phyloP scores from a whole-genome alignment of 768 basidiomycete genomes.

The Astraeus odoratus region DNA sequence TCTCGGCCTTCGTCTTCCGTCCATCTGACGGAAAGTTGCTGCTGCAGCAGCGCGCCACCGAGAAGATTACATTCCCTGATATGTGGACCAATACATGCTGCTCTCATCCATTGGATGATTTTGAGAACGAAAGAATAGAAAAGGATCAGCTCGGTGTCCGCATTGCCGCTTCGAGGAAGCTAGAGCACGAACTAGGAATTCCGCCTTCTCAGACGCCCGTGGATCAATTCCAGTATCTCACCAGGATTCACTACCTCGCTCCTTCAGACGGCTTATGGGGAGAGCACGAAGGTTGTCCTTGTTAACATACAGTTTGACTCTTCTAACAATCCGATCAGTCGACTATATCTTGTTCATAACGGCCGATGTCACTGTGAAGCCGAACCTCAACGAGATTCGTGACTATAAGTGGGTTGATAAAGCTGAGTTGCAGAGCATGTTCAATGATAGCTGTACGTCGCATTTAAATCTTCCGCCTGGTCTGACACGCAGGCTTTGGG shows the following conservation, averaged over 20 bases:
- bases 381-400: conserved; percentile 88
- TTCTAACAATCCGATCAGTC: conserved; percentile 43
- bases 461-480: conserved; percentile 1
- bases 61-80: conserved; percentile 98
- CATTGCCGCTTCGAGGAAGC: conserved; percentile 88
- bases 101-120: conserved; percentile 92
- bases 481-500: neutral
- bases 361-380: conserved; percentile 71
- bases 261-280: conserved; percentile 93
- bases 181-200: conserved; percentile 95
- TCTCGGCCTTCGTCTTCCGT: conserved; percentile 95
- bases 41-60: conserved; percentile 90
- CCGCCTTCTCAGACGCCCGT: conserved; percentile 68
- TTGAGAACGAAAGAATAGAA: conserved; percentile 76
- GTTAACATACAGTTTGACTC: no score
- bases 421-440: conserved; percentile 87
- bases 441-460: conserved; percentile 62
- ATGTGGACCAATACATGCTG: conserved; percentile 99
- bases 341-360: conserved; percentile 98
- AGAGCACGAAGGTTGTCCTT: conserved; percentile 81
- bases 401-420: conserved; percentile 89
- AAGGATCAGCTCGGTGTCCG: conserved; percentile 75
- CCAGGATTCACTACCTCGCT: conserved; percentile 95
- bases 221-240: conserved; percentile 89
- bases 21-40: conserved; percentile 90